Evolutionary conservation across 306 rosid species (phyloP), one percentile per base, ranked within the genome.

Genomic region (Castanospermum australe): DNA sequence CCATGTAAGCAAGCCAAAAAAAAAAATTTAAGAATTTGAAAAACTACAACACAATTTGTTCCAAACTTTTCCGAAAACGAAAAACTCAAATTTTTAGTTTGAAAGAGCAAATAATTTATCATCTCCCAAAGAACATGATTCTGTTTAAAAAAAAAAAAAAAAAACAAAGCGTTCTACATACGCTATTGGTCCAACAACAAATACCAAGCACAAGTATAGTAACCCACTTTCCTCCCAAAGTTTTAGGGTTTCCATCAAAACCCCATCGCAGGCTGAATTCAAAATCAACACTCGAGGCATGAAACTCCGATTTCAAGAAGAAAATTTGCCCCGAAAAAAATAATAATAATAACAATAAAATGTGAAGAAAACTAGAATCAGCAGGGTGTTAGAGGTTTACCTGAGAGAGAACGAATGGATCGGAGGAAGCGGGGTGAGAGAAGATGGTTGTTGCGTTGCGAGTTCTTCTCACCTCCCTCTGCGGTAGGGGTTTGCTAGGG

Each of bases 401-500:
- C 90, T 78, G 84, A 71, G 4, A 71, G 20, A 4, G 7, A 57
- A 64, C 39, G 66, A 60, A 30, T 14, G 81, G 87, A 87, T 84
- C 85, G 82, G 69, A 24, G 45, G 45, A 1, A 55, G 70, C 5
- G 81, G 64, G 76, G 75, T 32, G 73, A 79, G 80, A 80, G 83
- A 65, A 76, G 66, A 21, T 7, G 64, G 38, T 30, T 13, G 71
- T 76, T 3, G 79, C 70, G 35, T 14, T 32, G 81, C 71, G 68
- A 51, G 81, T 69, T 85, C 73, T 84, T 76, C 85, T 78, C 82
- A 48, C 85, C 87, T 82, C 84, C 81, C 73, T 47, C 59, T 44
- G 79, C 51, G 85, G 68, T 59, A 85, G 90, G 89, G 93, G 83
- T 85, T 87, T 39, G 82, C 74, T 82, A 87, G 91, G 93, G 89